These are phyloP conservation scores for Phytophthora gonapodyides DNA, from an alignment of 352 stramenopile species.

Conservation along the genomic window DNA sequence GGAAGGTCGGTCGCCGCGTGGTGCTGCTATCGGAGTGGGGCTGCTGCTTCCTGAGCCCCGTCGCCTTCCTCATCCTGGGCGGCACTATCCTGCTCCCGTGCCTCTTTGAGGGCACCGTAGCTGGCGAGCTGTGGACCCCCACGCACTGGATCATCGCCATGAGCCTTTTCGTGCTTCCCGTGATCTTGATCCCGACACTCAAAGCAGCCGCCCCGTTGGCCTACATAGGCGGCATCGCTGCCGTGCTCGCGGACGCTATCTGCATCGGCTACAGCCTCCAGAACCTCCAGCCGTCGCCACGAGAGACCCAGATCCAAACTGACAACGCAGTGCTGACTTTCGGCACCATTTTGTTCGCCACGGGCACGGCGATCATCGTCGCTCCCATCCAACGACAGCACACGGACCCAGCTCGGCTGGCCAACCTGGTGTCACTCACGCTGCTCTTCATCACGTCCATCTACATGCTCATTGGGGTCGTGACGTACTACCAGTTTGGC, in stretches of 20 bases:
- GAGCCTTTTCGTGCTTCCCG: slow-evolving; percentile 53
- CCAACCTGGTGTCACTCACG: slow-evolving; percentile 66
- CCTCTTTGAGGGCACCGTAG: slow-evolving; percentile 41
- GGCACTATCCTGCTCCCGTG: slow-evolving; percentile 64
- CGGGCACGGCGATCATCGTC: slow-evolving; percentile 69
- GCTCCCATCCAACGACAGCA: slow-evolving; percentile 68
- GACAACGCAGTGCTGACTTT: slow-evolving; percentile 56
- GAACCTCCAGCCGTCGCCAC: slow-evolving; percentile 40
- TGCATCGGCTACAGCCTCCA: slow-evolving; percentile 58
- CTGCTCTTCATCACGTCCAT: slow-evolving; percentile 74
- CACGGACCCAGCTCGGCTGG: slow-evolving; percentile 48
- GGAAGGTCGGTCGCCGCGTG: slow-evolving; percentile 46
- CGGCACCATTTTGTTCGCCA: slow-evolving; percentile 74
- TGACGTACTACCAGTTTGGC: slow-evolving; percentile 74
- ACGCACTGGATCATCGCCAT: slow-evolving; percentile 72
- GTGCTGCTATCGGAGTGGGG: slow-evolving; percentile 61
- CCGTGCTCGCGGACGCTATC: slow-evolving; percentile 56
- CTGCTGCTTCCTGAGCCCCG: slow-evolving; percentile 67
- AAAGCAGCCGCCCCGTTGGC: slow-evolving; percentile 52
- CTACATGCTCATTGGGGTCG: slow-evolving; percentile 69
- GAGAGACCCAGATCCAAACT: slow-evolving; percentile 56
- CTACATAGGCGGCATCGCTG: slow-evolving; percentile 51
- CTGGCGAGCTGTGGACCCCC: slow-evolving; percentile 29
- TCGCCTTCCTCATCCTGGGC: slow-evolving; percentile 73
- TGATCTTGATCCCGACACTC: slow-evolving; percentile 67